Percentiles rank a stretch among this genome's conserved stretches.
Evolutionary conservation across 2,329 filamentous ascomycete species (phyloP).

Genomic region (Calonectria fujianensis): DNA sequence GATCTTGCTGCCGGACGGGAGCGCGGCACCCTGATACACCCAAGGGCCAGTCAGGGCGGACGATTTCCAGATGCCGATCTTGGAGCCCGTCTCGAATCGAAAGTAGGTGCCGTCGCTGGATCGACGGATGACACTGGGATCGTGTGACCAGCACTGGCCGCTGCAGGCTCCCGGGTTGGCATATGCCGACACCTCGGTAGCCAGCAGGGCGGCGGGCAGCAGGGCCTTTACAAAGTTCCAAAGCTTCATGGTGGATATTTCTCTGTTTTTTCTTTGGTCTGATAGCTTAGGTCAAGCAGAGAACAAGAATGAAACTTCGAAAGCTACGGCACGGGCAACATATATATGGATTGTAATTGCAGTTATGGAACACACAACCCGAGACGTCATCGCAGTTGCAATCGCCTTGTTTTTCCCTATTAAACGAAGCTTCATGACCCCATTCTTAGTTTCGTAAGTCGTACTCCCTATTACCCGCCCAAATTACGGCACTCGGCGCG

Average conservation of each 20-base stretch:
- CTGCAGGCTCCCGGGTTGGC: conserved; percentile 61
- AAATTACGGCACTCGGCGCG: conserved; percentile 24
- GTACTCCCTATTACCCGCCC: conserved; percentile 31
- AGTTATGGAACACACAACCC: conserved; percentile 5
- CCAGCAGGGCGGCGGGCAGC: conserved; percentile 33
- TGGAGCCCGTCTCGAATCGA: conserved; percentile 64
- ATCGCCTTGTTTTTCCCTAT: background rate
- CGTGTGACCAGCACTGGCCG: conserved; percentile 62
- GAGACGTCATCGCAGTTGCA: background rate
- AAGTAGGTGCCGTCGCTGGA: conserved; percentile 64
- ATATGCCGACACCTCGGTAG: conserved; percentile 60
- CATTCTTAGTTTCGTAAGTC: conserved; percentile 27
- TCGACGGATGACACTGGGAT: conserved; percentile 62
- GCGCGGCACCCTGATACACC: conserved; percentile 63
- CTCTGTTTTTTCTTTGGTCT: background rate
- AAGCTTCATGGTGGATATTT: conserved; percentile 38
- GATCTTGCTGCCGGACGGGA: conserved; percentile 63
- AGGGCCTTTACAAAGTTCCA: conserved; percentile 38
- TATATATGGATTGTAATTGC: conserved; percentile 4
- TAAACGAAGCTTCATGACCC: conserved; percentile 6
- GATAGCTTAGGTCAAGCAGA: background rate
- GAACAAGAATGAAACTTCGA: background rate
- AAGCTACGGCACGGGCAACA: background rate
- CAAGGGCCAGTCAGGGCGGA: conserved; percentile 63
- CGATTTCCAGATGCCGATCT: conserved; percentile 63